phyloP scores from a whole-genome alignment of 495 filamentous ascomycete genomes.

The Trichoderma reesei region DNA sequence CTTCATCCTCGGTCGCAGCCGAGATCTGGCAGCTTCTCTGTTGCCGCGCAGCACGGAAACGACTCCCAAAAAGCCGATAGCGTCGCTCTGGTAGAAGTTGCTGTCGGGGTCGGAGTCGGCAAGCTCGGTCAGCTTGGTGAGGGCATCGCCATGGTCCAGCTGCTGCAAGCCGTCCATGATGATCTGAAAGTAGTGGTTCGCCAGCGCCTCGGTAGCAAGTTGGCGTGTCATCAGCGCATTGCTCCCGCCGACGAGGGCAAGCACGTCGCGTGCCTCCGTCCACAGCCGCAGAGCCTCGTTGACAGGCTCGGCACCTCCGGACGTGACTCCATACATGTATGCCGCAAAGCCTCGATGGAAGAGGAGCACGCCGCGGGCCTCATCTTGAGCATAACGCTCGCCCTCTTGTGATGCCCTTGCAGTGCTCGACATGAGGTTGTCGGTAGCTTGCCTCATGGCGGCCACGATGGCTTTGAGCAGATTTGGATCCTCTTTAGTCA shows the following conservation, averaged over 20 bases:
- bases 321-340: slow-evolving; percentile 4
- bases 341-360: slow-evolving; percentile 6
- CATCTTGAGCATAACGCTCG: not conserved
- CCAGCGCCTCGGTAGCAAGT: slow-evolving; percentile 4
- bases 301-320: slow-evolving; percentile 11
- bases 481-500: not conserved
- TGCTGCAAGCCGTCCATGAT: slow-evolving; percentile 9
- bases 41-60: not conserved
- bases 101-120: not conserved
- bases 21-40: slow-evolving; percentile 1
- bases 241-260: slow-evolving; percentile 4
- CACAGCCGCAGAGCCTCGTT: slow-evolving; percentile 11
- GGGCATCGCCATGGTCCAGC: slow-evolving; percentile 2
- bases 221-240: not conserved
- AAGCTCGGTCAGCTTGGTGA: slow-evolving; percentile 4
- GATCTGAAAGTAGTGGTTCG: slow-evolving; percentile 12
- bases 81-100: not conserved
- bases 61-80: not conserved
- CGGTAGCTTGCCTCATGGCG: not conserved
- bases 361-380: slow-evolving; percentile 10
- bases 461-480: not conserved
- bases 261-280: slow-evolving; percentile 1
- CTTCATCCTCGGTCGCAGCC: not conserved
- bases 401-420: not conserved
- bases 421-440: not conserved